Evolutionary conservation across 225 moss, liverwort and hornwort genomes (phyloP).

Genomic region (Pleurozium schreberi): DNA sequence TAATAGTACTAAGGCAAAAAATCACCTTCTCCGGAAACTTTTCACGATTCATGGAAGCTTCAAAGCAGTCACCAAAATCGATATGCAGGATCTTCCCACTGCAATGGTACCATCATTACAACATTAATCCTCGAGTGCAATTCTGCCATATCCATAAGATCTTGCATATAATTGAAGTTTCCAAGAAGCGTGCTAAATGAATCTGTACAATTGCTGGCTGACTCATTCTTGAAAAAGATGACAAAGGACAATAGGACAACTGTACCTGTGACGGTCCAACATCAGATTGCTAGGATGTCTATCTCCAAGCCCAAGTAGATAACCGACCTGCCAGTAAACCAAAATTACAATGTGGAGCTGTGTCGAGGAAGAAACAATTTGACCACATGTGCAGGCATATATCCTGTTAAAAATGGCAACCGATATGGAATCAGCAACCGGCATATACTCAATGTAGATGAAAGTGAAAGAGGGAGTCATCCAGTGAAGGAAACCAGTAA

Average conservation of each 20-base stretch:
- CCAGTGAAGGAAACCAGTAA: neutral
- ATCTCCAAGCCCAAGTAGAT: slow-evolving; percentile 94
- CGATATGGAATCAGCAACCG: neutral
- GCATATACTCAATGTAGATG: neutral
- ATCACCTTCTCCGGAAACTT: slow-evolving; percentile 95
- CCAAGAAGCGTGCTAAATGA: neutral
- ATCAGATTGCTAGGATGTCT: slow-evolving; percentile 97
- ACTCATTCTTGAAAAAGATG: neutral
- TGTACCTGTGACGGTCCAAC: slow-evolving; percentile 83
- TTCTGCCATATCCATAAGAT: neutral
- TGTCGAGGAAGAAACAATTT: neutral
- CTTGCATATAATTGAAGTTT: neutral
- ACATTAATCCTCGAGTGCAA: neutral
- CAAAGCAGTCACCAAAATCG: slow-evolving; percentile 99
- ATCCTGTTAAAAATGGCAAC: slow-evolving; percentile 45
- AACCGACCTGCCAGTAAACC: slow-evolving; percentile 58
- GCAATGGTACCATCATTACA: neutral
- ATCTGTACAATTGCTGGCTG: neutral
- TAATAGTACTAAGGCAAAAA: neutral
- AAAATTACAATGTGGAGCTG: neutral
- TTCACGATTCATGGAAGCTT: slow-evolving; percentile 98
- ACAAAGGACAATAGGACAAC: neutral
- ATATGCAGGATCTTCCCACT: slow-evolving; percentile 99
- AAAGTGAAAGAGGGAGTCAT: neutral
- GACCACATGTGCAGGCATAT: slow-evolving; percentile 7